Evolutionary conservation across 2,329 filamentous ascomycete species (phyloP), one percentile per base, ranked within the genome.

Genomic region (Penicillium aurantiogriseum): DNA sequence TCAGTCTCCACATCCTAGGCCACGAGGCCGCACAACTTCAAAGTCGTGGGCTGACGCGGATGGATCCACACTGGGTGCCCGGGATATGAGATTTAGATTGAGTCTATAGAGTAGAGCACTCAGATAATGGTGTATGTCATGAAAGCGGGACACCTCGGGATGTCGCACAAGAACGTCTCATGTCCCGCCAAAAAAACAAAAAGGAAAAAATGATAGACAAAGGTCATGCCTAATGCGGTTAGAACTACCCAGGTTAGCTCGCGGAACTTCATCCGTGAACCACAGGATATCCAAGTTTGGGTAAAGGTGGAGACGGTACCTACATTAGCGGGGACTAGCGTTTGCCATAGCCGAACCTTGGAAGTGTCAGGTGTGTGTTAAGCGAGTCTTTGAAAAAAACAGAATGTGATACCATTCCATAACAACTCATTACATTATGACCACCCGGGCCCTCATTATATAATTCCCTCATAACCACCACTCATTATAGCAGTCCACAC

Each of bases 371-470:
- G 21, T 21, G 25, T 51, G 29, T 13, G 10, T 11, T 31, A 25
- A 23, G n/a, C 27, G 27, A 31, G 48, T 31, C 11, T 19, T 23
- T 25, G 49, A 33, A 45, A 36, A 33, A 36, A 35, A 36, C 15
- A 10, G 6, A 36, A 36, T 25, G 43, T 13, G 10, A 19, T 43
- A 45, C 29, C 31, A 36, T 38, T 46, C 29, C 19, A 27, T 45
- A 23, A 52, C 29, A 19, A 9, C 23, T 52, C 40, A 38, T 52
- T 45, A 45, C 29, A 38, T 45, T 52, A 45, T 52, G 50, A 19
- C 17, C 40, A 17, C 42, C 33, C 19, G 13, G 31, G 29, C 40
- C 31, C 31, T 45, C 40, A 27, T 52, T 36, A 45, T 15, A 35
- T 4, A 25, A n/a, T 25, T 25, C 8, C 21, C 9, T 50, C 35